Evolutionary conservation across 208 protist species (phyloP).

Genomic region (Porcisia hertigi): DNA sequence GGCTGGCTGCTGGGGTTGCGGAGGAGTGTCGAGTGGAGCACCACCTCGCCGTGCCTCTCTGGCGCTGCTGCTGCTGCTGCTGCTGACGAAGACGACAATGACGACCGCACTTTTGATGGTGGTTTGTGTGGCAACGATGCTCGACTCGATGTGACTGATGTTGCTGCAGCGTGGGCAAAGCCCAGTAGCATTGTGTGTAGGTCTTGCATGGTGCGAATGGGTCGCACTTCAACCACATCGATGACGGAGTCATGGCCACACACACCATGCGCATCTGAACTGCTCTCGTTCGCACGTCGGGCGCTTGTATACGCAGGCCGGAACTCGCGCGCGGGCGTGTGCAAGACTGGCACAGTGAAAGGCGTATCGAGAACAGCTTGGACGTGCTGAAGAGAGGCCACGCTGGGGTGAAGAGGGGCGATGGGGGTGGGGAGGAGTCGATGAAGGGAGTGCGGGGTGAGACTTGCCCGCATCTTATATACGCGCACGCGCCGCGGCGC

Average conservation of each 20-base stretch:
- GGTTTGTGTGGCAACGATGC: neutral
- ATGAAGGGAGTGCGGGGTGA: neutral
- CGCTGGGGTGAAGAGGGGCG: neutral
- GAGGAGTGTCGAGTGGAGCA: neutral
- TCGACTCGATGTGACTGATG: neutral
- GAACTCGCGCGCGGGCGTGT: neutral
- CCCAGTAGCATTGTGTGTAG: constrained; percentile 25
- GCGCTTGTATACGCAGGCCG: neutral
- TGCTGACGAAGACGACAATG: neutral
- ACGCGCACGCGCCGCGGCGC: too few species aligned
- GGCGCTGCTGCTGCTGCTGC: neutral
- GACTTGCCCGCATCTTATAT: neutral
- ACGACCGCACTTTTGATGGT: neutral
- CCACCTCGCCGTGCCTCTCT: neutral
- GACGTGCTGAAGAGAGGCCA: neutral
- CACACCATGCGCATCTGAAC: neutral
- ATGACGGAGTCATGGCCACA: neutral
- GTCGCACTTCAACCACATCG: neutral
- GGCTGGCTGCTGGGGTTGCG: neutral
- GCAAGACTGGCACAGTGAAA: neutral
- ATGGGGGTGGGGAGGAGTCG: neutral
- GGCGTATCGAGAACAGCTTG: neutral
- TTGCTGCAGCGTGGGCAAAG: constrained; percentile 17
- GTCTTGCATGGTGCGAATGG: constrained; percentile 21
- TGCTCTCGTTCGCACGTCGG: neutral